Conservation (phyloP, 306 rosid genomes). For the Fagus crenata region DNA sequence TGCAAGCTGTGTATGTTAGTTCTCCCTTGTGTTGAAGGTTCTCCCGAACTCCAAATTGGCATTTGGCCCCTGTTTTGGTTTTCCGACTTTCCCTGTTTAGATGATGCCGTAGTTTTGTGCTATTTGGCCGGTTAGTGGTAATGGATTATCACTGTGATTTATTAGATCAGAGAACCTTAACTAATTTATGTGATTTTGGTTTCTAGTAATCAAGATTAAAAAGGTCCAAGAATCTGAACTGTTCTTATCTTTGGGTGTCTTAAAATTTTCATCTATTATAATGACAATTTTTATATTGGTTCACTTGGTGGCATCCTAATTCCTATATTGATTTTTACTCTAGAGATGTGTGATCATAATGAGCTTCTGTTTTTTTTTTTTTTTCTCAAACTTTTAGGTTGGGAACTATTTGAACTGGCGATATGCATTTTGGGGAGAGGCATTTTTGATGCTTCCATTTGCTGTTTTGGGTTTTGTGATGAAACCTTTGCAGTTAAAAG, state of each 20-base stretch:
- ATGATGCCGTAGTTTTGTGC: not conserved
- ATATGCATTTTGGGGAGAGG: constrained; percentile 77
- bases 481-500: constrained; percentile 81
- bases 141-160: not conserved
- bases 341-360: not conserved
- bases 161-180: not conserved
- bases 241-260: not conserved
- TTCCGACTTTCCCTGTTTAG: not conserved
- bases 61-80: not conserved
- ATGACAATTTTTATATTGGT: constrained; percentile 11
- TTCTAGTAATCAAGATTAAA: not conserved
- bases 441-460: constrained; percentile 91
- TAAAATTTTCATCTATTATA: constrained; percentile 4
- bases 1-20: not conserved
- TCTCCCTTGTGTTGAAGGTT: not conserved
- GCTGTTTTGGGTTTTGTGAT: constrained; percentile 70
- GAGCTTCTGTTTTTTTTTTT: constrained; percentile 4
- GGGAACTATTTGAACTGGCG: constrained; percentile 78
- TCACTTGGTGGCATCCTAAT: not conserved
- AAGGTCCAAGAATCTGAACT: not conserved
- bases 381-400: constrained; percentile 45
- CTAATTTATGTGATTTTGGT: not conserved
- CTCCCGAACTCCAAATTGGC: not conserved
- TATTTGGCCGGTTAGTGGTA: not conserved
- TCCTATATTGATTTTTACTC: not conserved